Percentiles rank a stretch among this genome's conserved stretches.
These are phyloP conservation scores for Fusarium protoensiforme DNA, from an alignment of 2,329 filamentous ascomycete species.

Conservation along the genomic window DNA sequence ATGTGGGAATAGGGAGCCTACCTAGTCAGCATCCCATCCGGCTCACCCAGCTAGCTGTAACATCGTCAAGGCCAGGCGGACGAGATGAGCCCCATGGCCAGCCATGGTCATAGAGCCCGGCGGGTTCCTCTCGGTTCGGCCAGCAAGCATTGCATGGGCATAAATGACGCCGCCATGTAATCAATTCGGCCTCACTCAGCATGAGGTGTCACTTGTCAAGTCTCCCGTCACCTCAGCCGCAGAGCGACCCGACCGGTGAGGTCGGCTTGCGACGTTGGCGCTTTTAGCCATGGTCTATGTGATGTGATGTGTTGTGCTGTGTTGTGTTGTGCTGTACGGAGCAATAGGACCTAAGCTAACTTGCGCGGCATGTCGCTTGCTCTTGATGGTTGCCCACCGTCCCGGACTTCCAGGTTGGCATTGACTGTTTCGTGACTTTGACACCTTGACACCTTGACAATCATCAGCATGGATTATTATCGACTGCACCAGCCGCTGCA, in stretches of 20 bases:
- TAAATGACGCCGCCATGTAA: neutral
- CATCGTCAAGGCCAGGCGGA: constrained; percentile 3
- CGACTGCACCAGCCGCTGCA: neutral
- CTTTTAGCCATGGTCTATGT: neutral
- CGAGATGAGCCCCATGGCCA: neutral
- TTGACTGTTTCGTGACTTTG: constrained; percentile 12
- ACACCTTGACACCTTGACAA: constrained; percentile 5
- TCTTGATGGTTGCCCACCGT: neutral
- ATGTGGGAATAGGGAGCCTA: constrained; percentile 33
- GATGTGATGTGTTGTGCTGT: neutral
- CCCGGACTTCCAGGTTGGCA: constrained; percentile 24
- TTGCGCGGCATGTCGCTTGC: neutral
- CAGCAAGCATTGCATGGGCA: neutral
- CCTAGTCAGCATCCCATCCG: neutral
- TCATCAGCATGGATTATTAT: constrained; percentile 28
- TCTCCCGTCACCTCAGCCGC: neutral
- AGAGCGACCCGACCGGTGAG: neutral
- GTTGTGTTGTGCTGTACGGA: neutral
- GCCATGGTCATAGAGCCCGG: neutral
- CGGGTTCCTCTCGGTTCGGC: neutral
- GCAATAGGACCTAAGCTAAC: neutral
- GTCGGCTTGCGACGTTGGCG: neutral
- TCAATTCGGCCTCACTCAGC: neutral
- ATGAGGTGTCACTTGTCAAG: constrained; percentile 1
- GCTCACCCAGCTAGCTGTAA: neutral